Base-by-base conservation (phyloP, 2,329 filamentous ascomycete species). In the Clarireedia homoeocarpa region DNA sequence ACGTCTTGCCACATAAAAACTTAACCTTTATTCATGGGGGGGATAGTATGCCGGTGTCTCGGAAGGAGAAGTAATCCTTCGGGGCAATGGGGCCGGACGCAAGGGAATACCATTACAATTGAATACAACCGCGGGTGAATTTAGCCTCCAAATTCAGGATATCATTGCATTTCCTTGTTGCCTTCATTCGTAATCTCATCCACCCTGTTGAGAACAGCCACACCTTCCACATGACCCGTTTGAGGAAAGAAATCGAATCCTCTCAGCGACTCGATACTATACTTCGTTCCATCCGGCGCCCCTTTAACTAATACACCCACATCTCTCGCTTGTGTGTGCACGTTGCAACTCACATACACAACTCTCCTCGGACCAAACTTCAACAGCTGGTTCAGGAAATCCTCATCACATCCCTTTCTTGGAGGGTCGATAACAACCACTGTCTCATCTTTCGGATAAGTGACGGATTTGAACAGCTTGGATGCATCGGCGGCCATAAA, bases 231-330 rank as follows among this genome's bases (percentile, higher is more conserved):
- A 66, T 88, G 84, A 1, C 80, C 78, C 20, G 84, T 87, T 72
- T 97, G 92, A 12, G 94, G 94, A 73, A 99, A 99, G 72, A 99
- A 97, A 70, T 99, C 94, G 68, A 97, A 97, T 0, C 92, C 94
- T 48, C 87, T 79, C 48, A 99, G 72, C 68, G 88, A 95, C 77
- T 97, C 92, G 69, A 99, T 88, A 71, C 86, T 83, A 72, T 96
- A 99, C 59, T 78, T 73, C 23, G 73, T 72, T 51, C 71, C 68
- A 17, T 71, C 66, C 15, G 71, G 70, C 66, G 82, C 72, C 0
- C 91, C 91, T 38, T 86, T 79, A 1, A 97, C 90, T 66, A 99
- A 73, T 59, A 92, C 83, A 0, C 91, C 94, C 0, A 99, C 85
- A 72, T 99, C 94, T 53, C 94, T 77, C 14, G 94, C 94, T 78